Evolutionary conservation across 768 basidiomycete genomes (phyloP).

Genomic region (Hemileccinum rubropunctum): DNA sequence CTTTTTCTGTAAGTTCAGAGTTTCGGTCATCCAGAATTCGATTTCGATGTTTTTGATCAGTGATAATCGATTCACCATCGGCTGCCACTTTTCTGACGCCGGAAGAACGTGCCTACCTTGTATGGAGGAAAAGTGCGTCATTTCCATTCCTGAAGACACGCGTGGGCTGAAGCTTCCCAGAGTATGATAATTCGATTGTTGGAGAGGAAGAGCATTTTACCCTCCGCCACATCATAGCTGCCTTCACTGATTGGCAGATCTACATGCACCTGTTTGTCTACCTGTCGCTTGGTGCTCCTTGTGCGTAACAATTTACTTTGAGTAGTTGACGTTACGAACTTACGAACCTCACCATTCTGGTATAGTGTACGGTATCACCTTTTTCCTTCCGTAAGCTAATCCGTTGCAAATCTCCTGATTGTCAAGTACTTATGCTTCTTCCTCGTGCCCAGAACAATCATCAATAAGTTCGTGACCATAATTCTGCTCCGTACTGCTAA

Average conservation of each 20-base stretch:
- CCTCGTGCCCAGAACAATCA: conserved; percentile 48
- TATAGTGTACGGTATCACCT: conserved; percentile 64
- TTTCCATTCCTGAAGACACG: conserved; percentile 31
- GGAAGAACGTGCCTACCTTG: conserved; percentile 16
- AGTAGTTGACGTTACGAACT: not conserved
- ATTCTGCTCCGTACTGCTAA: not conserved
- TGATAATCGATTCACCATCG: conserved; percentile 52
- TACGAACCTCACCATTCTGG: conserved; percentile 1
- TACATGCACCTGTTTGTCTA: conserved; percentile 10
- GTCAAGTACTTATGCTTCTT: not conserved
- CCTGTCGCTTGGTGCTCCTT: conserved; percentile 54
- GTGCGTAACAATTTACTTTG: conserved; percentile 38
- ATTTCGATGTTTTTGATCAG: conserved; percentile 26
- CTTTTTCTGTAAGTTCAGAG: conserved; percentile 40
- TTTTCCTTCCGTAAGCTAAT: conserved; percentile 65
- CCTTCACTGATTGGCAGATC: conserved; percentile 64
- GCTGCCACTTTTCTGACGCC: conserved; percentile 16
- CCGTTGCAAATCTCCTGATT: not conserved
- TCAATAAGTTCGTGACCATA: conserved; percentile 38
- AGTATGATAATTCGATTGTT: conserved; percentile 34
- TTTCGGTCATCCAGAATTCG: not conserved
- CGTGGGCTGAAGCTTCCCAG: conserved; percentile 46
- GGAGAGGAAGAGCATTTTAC: conserved; percentile 54
- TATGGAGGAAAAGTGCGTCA: conserved; percentile 17
- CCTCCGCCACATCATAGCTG: conserved; percentile 49